Conservation (phyloP, 2,329 filamentous ascomycete species). For the Colletotrichum costaricense region DNA sequence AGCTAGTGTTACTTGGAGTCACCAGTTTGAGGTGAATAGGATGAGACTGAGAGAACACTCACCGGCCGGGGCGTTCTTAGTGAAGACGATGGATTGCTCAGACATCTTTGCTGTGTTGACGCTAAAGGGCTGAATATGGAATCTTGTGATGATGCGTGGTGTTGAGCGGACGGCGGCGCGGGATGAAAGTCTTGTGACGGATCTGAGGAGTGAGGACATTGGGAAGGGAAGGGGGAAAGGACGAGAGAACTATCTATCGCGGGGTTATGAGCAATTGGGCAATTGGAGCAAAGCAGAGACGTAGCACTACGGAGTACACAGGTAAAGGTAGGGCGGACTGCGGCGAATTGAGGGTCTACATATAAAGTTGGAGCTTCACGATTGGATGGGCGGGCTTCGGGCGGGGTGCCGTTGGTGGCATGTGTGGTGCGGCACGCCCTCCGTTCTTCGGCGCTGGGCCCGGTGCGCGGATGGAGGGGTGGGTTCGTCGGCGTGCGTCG, state of each 20-base stretch:
- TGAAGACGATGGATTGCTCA: constrained; percentile 60
- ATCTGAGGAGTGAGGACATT: constrained; percentile 36
- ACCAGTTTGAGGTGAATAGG: no score
- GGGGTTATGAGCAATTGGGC: neutral
- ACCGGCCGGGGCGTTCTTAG: constrained; percentile 70
- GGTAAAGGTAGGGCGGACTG: neutral
- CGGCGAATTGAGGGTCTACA: constrained; percentile 6
- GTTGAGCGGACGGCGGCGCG: constrained; percentile 10
- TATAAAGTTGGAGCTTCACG: neutral
- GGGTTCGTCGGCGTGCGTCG: neutral
- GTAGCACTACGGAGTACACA: no score
- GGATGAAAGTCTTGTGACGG: constrained; percentile 32
- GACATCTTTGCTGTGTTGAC: constrained; percentile 36
- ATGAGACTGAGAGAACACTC: constrained; percentile 44
- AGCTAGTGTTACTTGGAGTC: constrained; percentile 1
- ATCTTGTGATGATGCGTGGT: constrained; percentile 4
- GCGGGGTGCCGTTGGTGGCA: neutral
- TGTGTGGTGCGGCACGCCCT: neutral
- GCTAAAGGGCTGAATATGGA: constrained; percentile 16
- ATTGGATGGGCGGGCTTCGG: neutral
- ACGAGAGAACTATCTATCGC: neutral
- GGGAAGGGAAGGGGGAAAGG: neutral
- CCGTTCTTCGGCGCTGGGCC: constrained; percentile 34
- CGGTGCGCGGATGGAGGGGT: neutral
- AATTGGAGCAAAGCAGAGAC: neutral